Evolutionary conservation across 768 basidiomycete species (phyloP).

Genomic region (Phanerochaete sordida): DNA sequence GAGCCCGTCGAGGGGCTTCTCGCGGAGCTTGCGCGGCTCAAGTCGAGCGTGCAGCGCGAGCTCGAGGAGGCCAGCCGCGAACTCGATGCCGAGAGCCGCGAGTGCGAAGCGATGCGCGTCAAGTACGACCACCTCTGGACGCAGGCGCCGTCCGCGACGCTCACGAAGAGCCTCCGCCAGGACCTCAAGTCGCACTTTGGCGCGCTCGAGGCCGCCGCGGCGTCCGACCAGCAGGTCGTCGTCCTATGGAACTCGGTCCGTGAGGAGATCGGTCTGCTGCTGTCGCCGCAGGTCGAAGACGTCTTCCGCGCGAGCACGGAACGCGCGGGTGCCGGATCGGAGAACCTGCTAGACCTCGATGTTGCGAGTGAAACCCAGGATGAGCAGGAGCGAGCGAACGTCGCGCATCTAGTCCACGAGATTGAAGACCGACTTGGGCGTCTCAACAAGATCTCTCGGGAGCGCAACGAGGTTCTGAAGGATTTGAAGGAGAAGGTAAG

Average conservation of each 20-base stretch:
- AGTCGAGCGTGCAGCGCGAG: slow-evolving; percentile 52
- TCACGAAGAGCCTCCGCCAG: slow-evolving; percentile 67
- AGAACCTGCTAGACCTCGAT: slow-evolving; percentile 72
- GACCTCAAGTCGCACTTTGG: slow-evolving; percentile 75
- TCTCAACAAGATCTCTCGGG: slow-evolving; percentile 79
- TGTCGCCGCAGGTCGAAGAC: slow-evolving; percentile 58
- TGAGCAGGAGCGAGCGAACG: slow-evolving; percentile 63
- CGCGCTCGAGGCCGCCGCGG: slow-evolving; percentile 71
- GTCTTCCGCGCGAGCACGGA: slow-evolving; percentile 55
- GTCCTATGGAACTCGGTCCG: slow-evolving; percentile 69
- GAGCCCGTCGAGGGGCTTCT: slow-evolving; percentile 68
- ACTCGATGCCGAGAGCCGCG: slow-evolving; percentile 77
- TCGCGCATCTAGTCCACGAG: slow-evolving; percentile 61
- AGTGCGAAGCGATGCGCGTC: slow-evolving; percentile 86
- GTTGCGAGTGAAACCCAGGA: slow-evolving; percentile 55
- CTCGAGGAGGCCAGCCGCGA: slow-evolving; percentile 62
- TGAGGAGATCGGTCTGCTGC: slow-evolving; percentile 59
- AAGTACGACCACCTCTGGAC: slow-evolving; percentile 86
- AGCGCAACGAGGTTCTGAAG: slow-evolving; percentile 82
- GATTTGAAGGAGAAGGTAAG: slow-evolving; percentile 94
- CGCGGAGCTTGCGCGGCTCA: slow-evolving; percentile 53
- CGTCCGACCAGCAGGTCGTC: slow-evolving; percentile 75
- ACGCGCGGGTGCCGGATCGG: slow-evolving; percentile 31
- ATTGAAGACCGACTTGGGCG: slow-evolving; percentile 77
- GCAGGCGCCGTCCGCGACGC: slow-evolving; percentile 75